phyloP scores from a whole-genome alignment of 768 basidiomycete species.

The Leccinum longicurvipes region DNA sequence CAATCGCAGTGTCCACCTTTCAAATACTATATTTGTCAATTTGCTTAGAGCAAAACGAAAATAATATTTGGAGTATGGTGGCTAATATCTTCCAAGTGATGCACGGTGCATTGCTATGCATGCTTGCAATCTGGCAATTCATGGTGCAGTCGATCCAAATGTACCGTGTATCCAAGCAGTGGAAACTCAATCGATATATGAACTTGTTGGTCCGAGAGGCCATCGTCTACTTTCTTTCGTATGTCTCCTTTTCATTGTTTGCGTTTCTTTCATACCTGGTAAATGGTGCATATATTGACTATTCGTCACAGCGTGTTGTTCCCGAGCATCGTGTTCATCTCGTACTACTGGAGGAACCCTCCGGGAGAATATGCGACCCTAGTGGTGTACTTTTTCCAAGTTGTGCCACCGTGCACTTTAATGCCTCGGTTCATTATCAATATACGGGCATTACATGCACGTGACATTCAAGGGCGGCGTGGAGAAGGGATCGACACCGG shows the following conservation, averaged over 20 bases:
- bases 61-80: background rate
- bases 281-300: background rate
- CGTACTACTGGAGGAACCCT: background rate
- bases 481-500: background rate
- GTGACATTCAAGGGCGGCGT: background rate
- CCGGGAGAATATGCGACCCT: background rate
- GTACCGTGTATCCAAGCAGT: background rate
- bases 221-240: background rate
- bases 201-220: background rate
- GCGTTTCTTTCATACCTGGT: background rate
- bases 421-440: background rate
- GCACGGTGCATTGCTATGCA: background rate
- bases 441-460: background rate
- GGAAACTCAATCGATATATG: background rate
- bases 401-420: background rate
- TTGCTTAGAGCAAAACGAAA: background rate
- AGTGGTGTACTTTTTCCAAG: background rate
- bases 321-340: background rate
- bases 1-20: background rate
- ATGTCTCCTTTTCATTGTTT: background rate
- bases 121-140: background rate
- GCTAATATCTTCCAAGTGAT: background rate
- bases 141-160: background rate
- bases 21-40: background rate
- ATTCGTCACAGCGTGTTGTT: background rate